Percentiles rank a stretch among this genome's conserved stretches.
phyloP scores from a whole-genome alignment of 2,329 filamentous ascomycete species.

The Colletotrichum sp. region DNA sequence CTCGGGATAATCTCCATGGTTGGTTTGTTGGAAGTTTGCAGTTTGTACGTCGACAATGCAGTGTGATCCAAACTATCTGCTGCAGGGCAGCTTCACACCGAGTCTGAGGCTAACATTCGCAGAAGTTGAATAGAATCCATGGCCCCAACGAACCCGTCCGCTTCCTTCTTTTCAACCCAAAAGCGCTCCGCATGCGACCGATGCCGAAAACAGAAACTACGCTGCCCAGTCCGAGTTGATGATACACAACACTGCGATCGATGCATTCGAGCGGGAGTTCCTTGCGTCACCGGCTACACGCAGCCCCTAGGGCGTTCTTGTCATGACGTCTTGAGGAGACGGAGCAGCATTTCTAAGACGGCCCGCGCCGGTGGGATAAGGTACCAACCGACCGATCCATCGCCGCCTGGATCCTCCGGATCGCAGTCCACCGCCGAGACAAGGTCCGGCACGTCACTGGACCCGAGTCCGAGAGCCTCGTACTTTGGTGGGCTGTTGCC shows the following conservation, averaged over 20 bases:
- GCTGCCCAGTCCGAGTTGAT: not conserved
- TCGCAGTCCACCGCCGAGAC: not conserved
- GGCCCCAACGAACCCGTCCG: not conserved
- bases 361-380: not conserved
- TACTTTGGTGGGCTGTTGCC: not conserved
- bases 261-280: not conserved
- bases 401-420: not conserved
- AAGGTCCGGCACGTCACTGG: not conserved
- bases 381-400: not conserved
- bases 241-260: not conserved
- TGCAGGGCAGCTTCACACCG: not conserved
- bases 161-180: not conserved
- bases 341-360: not conserved
- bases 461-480: not conserved
- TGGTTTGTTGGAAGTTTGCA: not conserved
- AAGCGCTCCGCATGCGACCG: not conserved
- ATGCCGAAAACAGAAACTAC: not conserved
- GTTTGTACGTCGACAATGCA: not conserved
- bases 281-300: not conserved
- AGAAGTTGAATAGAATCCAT: not conserved
- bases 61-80: not conserved
- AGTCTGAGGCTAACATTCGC: not conserved
- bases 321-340: not conserved
- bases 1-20: not conserved
- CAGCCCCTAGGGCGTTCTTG: not conserved